Base-by-base conservation (phyloP, 2,329 filamentous ascomycete species). In the Ophioceras dolichostomum region DNA sequence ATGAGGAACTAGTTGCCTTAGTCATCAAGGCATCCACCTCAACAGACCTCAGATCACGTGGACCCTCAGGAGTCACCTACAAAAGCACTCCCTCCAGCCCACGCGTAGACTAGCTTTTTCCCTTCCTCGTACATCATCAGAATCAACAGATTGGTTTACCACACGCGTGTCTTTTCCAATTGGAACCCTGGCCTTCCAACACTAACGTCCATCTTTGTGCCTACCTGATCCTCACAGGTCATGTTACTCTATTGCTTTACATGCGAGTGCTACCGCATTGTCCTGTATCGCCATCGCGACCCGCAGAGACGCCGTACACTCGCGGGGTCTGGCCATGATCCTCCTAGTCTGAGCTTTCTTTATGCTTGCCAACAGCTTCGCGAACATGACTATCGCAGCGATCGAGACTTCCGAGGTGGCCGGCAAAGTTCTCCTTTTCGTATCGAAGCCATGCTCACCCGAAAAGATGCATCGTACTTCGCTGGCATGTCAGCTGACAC, bases 231-330 rank as follows among this genome's bases (percentile, higher is more conserved):
- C 4, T 78, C 2, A 22, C 18, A 34, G 32, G 64, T 0, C 59
- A 85, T 2, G 75, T 84, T 45, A 69, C 67, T 84, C 28, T 59
- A 85, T 5, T 73, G 79, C 47, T 65, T 69, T 46, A 65, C 79
- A 41, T 64, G 76, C 55, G 89, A 83, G 74, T 94, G 94, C 65
- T 94, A 88, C 54, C 84, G 86, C 2, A 73, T 93, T 38, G 84
- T 83, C 2, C 70, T 91, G 9, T 76, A 85, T 56, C 59, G 62
- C 41, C 88, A 89, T n/a, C 50, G 82, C 83, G 2, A 60, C 66
- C 13, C 64, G 65, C 1, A 74, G 75, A 4, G 69, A 70, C 42
- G 63, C 76, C 43, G 70, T 79, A 1, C 53, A 69, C 5, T 75
- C 85, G 49, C 82, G 85, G 21, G 83, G 84, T 9, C 80, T 65